Conservation (phyloP, 345 rosid genomes). For the Aurinia saxatilis region DNA sequence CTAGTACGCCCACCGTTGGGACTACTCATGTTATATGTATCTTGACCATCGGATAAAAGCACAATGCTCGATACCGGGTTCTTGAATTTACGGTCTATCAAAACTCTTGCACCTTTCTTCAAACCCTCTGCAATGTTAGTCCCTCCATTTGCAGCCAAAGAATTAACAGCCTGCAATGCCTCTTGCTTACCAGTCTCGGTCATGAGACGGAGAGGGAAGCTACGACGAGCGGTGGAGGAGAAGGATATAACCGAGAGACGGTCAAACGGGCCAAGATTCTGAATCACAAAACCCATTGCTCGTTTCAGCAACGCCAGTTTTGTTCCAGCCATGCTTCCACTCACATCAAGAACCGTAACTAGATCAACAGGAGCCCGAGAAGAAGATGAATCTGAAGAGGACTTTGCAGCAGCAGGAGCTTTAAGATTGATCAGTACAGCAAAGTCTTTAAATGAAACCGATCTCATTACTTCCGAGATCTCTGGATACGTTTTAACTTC, state of each 20-base stretch:
- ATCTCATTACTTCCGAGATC: conserved; percentile 47
- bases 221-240: conserved; percentile 81
- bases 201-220: conserved; percentile 83
- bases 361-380: conserved; percentile 88
- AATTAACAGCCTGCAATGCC: conserved; percentile 81
- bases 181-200: conserved; percentile 69
- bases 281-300: conserved; percentile 98
- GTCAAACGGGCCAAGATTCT: conserved; percentile 86
- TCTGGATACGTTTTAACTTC: conserved; percentile 66
- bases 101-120: conserved; percentile 75
- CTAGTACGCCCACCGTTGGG: conserved; percentile 27
- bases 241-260: conserved; percentile 90
- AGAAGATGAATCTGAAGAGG: conserved; percentile 24
- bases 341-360: conserved; percentile 92
- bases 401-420: conserved; percentile 49
- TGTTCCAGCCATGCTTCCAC: conserved; percentile 99
- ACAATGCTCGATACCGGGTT: conserved; percentile 83
- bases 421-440: conserved; percentile 73
- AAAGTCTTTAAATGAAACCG: conserved; percentile 53
- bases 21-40: conserved; percentile 66
- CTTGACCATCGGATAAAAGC: conserved; percentile 92
- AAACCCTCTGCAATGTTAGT: conserved; percentile 93
- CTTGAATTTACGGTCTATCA: conserved; percentile 70
- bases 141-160: conserved; percentile 79
- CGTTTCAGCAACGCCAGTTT: conserved; percentile 88